Base-by-base conservation (phyloP, 129 eudicot species). In the Flaveria brownii region DNA sequence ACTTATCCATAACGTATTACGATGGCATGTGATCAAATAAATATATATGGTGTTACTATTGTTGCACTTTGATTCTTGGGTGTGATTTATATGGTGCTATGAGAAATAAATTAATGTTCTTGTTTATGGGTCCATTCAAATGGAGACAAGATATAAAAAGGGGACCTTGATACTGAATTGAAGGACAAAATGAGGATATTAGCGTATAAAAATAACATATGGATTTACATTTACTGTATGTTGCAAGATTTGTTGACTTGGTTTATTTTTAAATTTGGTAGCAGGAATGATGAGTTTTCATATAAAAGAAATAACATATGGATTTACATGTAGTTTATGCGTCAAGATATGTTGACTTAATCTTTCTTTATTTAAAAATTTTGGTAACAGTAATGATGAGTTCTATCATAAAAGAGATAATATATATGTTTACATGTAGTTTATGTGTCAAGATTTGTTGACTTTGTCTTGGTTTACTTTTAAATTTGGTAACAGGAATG, bases 401-500 rank as follows among this genome's bases (percentile, higher is more conserved):
- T 36, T 36, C 41, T 36, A 7, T 7, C 41, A 36, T 36, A 36
- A 36, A 5, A 36, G 41, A 5, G 1, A 36, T 5, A 5, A 36
- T 1, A 36, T 36, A 36, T 36, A 36, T 45, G 9, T 45, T 45
- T 45, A 45, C 60, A n/a, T 54, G 60, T 54, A 17, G 60, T n/a
- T 59, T 25, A 25, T 28, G 6, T 28, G 45, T 62, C 18, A 26
- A 30, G 43, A 62, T 26, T 26, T 59, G 15, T 59, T 59, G 65
- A 59, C 11, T 1, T 59, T 14, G 5, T 13, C 33, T 22, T 59
- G 65, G 36, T 23, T 11, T 10, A 2, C 11, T 45, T 79, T 64
- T 52, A 14, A 17, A 15, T 65, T 73, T 80, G 52, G 3, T 74
- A 65, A 72, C 75, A 82, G 84, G 77, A 18, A 73, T 80, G 86